phyloP scores from a whole-genome alignment of 805 yeast genomes.

The Saccharomycopsis babjevae region DNA sequence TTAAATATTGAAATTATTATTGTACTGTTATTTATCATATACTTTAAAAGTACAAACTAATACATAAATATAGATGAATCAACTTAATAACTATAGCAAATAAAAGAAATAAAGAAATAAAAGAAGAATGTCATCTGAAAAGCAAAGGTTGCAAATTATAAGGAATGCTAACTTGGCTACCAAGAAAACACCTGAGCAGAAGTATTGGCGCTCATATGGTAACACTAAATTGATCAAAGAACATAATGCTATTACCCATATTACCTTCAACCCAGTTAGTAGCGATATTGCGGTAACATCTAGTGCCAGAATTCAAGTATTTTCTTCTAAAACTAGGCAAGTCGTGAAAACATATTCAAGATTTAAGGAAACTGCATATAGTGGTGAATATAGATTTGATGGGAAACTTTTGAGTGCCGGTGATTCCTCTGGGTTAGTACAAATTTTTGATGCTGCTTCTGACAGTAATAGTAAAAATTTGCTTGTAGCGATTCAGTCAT shows the following conservation, averaged over 20 bases:
- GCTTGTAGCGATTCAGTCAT: conserved; percentile 71
- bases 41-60: background rate
- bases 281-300: conserved; percentile 94
- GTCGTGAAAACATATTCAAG: conserved; percentile 77
- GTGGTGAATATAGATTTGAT: conserved; percentile 85
- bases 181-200: conserved; percentile 82
- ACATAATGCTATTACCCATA: conserved; percentile 82
- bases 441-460: conserved; percentile 67
- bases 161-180: conserved; percentile 73
- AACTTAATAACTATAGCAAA: background rate
- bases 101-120: background rate
- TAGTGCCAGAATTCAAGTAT: conserved; percentile 83
- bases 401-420: conserved; percentile 90
- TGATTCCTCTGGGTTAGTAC: conserved; percentile 89
- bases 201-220: conserved; percentile 84
- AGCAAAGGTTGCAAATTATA: conserved; percentile 53
- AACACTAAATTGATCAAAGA: conserved; percentile 88
- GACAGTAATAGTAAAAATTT: conserved; percentile 55
- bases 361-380: conserved; percentile 85
- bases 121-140: conserved; percentile 56
- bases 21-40: background rate
- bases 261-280: conserved; percentile 73
- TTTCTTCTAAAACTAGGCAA: conserved; percentile 89
- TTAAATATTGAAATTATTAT: background rate
- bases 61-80: background rate